These are phyloP conservation scores for Platanus orientalis DNA, from an alignment of 164 flowering plant genomes.

Conservation along the genomic window DNA sequence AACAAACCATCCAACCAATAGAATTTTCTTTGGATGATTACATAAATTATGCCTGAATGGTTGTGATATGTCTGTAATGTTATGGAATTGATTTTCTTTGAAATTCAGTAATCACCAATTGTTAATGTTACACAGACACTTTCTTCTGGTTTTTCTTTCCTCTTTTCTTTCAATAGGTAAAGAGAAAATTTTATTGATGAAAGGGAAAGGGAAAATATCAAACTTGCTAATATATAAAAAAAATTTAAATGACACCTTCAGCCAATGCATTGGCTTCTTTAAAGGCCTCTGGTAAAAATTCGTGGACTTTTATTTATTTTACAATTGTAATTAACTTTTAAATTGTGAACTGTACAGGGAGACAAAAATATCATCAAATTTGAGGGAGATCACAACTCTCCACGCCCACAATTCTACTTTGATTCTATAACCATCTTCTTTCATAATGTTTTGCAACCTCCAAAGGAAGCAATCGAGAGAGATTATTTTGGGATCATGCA, in stretches of 20 bases:
- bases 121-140: too few species aligned
- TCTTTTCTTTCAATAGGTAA: too few species aligned
- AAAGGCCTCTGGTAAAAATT: neutral
- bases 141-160: too few species aligned
- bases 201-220: neutral
- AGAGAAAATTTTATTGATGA: too few species aligned
- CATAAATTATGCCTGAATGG: too few species aligned
- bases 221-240: neutral
- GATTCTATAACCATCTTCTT: constrained; percentile 92
- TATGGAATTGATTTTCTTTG: too few species aligned
- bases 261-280: neutral
- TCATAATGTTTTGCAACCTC: constrained; percentile 88
- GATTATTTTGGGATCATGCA: constrained; percentile 33
- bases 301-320: neutral
- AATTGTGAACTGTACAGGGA: constrained; percentile 47
- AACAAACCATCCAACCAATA: too few species aligned
- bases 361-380: constrained; percentile 97
- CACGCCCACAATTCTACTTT: constrained; percentile 91
- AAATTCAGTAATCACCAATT: too few species aligned
- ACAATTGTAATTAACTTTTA: neutral
- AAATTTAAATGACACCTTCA: neutral
- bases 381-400: constrained; percentile 96
- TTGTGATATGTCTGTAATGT: too few species aligned
- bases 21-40: too few species aligned
- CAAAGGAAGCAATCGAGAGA: constrained; percentile 58